Evolutionary conservation across 768 basidiomycete genomes (phyloP), one percentile per base, ranked within the genome.

Genomic region (Myochromella boudieri): DNA sequence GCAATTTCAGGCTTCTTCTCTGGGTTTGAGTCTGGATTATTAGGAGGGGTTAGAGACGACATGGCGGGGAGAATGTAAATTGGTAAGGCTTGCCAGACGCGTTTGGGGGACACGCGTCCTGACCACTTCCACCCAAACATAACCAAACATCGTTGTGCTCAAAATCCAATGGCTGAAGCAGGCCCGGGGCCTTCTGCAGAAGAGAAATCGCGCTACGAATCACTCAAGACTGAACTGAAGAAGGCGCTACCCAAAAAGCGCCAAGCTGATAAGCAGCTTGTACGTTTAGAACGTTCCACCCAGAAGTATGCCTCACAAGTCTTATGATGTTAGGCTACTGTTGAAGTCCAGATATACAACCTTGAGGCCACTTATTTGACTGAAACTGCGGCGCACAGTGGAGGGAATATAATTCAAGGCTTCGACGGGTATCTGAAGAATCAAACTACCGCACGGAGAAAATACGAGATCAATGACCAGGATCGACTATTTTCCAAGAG

Each of bases 401-500:
- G 90, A 14, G 91, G 91, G 24, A 92, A 93, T 55, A 91, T 93
- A 43, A 85, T 93, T 28, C 85, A 85, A 56, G 91, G 91, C 3
- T 92, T 92, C 53, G 91, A 92, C 44, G 82, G 84, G 32, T 93
- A 91, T 60, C 78, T 92, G 48, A 93, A 92, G 66, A 84, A 84
- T 56, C 85, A 84, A 48, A 77, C 77, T 1, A 72, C 77, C 7
- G 81, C 77, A 6, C 72, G 88, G 56, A 76, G 85, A 60, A 84
- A 83, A 59, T 81, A 84, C 54, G 89, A 92, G 54, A 77, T 90
- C 47, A 80, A 77, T 51, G 91, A 92, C 46, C 69, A 77, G 10
- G 91, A 93, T 59, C 76, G 91, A 37, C 70, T 91, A 51, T 93
- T 93, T 66, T 90, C 90, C 2, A 85, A 75, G 48, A 91, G 89